These are phyloP conservation scores for Telopea speciosissima DNA, from an alignment of 177 flowering plant genomes.

Conservation along the genomic window DNA sequence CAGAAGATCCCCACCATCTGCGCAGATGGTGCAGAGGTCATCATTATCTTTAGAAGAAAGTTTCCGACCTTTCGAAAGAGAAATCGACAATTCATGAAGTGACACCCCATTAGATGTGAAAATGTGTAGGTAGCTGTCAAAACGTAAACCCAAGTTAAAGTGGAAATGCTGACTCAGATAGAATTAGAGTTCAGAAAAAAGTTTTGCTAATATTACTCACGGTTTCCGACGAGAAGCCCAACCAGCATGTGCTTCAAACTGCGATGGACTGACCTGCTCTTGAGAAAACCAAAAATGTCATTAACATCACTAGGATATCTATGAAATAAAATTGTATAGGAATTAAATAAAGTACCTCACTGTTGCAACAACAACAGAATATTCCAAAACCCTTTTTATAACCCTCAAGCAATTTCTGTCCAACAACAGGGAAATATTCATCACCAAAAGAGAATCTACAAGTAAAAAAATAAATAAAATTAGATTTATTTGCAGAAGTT, in stretches of 20 bases:
- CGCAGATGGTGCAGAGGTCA: constrained; percentile 72
- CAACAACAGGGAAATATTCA: constrained; percentile 1
- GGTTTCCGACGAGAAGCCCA: constrained; percentile 83
- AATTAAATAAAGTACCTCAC: constrained; percentile 39
- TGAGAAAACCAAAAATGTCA: background rate
- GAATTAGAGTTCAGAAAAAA: background rate
- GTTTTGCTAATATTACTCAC: constrained; percentile 38
- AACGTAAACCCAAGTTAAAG: constrained; percentile 3
- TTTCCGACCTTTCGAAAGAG: constrained; percentile 57
- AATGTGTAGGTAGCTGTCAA: constrained; percentile 69
- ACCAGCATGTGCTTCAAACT: constrained; percentile 96
- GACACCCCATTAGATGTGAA: constrained; percentile 90
- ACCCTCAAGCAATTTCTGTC: constrained; percentile 74
- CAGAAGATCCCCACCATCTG: constrained; percentile 84
- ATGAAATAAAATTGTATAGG: background rate
- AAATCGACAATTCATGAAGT: constrained; percentile 79
- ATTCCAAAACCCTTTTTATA: constrained; percentile 74
- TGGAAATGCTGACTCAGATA: background rate
- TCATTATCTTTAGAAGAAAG: constrained; percentile 58
- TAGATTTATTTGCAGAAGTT: background rate
- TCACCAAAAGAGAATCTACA: background rate
- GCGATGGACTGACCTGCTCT: constrained; percentile 84
- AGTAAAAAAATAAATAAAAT: background rate
- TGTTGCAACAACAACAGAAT: constrained; percentile 64
- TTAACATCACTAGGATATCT: background rate